phyloP scores from a whole-genome alignment of 805 yeast species.

The Zygosaccharomyces rouxii region DNA sequence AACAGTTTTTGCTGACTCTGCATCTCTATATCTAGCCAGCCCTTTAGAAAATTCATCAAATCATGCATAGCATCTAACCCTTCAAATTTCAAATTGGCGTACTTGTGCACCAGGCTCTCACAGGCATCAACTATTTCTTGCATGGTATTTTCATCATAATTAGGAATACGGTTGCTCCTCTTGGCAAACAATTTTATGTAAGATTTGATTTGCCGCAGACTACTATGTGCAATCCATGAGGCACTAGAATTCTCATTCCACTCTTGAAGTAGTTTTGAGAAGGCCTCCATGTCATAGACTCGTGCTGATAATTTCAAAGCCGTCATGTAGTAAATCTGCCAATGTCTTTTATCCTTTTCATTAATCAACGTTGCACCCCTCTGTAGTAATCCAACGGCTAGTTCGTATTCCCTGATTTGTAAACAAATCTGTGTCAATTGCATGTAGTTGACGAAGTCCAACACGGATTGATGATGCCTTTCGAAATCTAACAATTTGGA shows the following conservation, averaged over 20 bases:
- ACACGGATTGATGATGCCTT: constrained; percentile 8
- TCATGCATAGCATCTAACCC: constrained; percentile 22
- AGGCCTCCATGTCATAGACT: constrained; percentile 12
- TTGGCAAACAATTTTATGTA: constrained; percentile 19
- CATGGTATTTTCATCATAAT: constrained; percentile 1
- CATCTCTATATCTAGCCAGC: constrained; percentile 22
- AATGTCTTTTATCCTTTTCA: constrained; percentile 14
- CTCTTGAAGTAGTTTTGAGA: constrained; percentile 17
- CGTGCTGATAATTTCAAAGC: constrained; percentile 19
- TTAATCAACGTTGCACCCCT: constrained; percentile 13
- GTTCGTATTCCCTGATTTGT: constrained; percentile 13
- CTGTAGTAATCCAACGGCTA: constrained; percentile 8
- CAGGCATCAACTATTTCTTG: constrained; percentile 16
- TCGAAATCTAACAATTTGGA: constrained; percentile 18
- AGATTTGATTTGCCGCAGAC: constrained; percentile 24
- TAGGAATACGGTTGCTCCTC: constrained; percentile 4
- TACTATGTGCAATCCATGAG: constrained; percentile 16
- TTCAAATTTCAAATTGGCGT: constrained; percentile 21
- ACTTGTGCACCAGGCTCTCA: constrained; percentile 16
- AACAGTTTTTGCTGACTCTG: neutral
- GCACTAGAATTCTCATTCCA: constrained; percentile 27
- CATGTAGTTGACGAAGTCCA: constrained; percentile 25
- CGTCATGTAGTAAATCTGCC: constrained; percentile 25
- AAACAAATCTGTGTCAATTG: constrained; percentile 21
- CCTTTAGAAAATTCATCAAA: constrained; percentile 14